A percentile compares a stretch with the other conserved stretches of the same genome.
These are phyloP conservation scores for Edaphochlamys debaryana DNA, from an alignment of 139 green algal species.

Conservation along the genomic window DNA sequence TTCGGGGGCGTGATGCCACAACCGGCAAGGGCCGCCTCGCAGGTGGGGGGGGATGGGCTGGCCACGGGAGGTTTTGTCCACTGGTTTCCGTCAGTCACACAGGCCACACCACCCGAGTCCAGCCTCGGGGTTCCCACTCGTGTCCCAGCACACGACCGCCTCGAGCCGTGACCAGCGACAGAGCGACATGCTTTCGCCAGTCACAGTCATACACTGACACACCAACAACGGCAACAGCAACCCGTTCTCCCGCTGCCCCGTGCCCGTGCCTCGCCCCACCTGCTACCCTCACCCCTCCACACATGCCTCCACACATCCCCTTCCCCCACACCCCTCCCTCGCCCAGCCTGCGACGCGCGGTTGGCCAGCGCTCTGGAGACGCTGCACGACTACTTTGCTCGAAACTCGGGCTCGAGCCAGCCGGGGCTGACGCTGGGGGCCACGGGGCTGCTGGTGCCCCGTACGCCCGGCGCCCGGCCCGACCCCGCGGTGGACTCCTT, in stretches of 20 bases:
- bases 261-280: background rate
- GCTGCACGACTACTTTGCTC: slow-evolving; percentile 13
- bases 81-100: no score
- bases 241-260: background rate
- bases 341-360: background rate
- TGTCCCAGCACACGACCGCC: background rate
- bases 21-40: background rate
- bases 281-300: background rate
- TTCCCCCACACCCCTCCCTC: background rate
- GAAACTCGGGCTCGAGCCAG: background rate
- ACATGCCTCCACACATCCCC: no score
- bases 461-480: background rate
- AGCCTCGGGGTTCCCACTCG: no score
- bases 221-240: no score
- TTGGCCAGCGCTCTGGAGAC: background rate
- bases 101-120: no score
- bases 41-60: background rate
- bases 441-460: background rate
- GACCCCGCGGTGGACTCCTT: slow-evolving; percentile 15
- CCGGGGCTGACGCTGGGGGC: background rate
- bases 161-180: no score
- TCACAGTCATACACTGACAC: no score
- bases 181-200: no score
- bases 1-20: background rate
- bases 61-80: no score